Evolutionary conservation across 164 flowering plant species (phyloP).

Genomic region (Nelumbo lutea): DNA sequence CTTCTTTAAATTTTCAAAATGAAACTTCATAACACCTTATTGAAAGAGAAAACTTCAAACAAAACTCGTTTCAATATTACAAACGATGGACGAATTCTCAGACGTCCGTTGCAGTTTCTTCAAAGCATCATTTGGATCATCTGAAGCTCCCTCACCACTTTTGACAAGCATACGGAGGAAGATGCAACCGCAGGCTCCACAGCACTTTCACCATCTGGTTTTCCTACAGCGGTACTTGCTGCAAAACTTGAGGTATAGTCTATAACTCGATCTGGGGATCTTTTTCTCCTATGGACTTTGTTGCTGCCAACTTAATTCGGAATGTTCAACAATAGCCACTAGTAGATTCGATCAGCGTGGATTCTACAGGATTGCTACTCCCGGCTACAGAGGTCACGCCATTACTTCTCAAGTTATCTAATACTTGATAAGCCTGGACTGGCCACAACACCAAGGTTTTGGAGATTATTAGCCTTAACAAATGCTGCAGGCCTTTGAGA

Average conservation of each 20-base stretch:
- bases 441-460: constrained; percentile 17
- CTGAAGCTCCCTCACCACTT: constrained; percentile 50
- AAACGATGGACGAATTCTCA: too few species aligned
- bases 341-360: constrained; percentile 22
- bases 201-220: constrained; percentile 32
- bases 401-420: constrained; percentile 28
- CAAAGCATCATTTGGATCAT: constrained; percentile 32
- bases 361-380: constrained; percentile 23
- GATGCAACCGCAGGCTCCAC: constrained; percentile 50
- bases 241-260: constrained; percentile 23
- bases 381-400: constrained; percentile 28
- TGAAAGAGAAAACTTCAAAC: too few species aligned
- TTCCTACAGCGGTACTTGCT: constrained; percentile 27
- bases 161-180: constrained; percentile 80
- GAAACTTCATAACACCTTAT: too few species aligned
- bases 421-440: constrained; percentile 17
- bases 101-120: constrained; percentile 24
- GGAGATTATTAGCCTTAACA: constrained; percentile 37
- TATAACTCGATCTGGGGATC: constrained; percentile 18
- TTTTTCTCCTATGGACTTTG: constrained; percentile 22
- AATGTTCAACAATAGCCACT: constrained; percentile 22
- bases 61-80: too few species aligned
- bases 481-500: constrained; percentile 60
- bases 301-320: constrained; percentile 25
- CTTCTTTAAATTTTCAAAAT: too few species aligned